Conservation (phyloP, 345 rosid genomes). For the Diplotaxis tenuifolia region DNA sequence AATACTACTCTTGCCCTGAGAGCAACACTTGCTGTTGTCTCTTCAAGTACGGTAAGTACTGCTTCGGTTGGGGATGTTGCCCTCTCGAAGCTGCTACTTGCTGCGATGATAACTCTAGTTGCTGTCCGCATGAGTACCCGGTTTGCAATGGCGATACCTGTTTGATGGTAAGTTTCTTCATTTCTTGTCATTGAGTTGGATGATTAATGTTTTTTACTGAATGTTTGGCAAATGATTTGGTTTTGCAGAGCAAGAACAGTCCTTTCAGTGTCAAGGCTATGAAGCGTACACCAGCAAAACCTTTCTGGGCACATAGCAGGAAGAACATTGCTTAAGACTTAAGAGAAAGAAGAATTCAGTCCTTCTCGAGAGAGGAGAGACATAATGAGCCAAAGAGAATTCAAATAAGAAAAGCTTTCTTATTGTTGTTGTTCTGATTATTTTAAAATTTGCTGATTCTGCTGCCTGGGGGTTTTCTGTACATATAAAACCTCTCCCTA, state of each 20-base stretch:
- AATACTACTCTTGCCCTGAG: conserved; percentile 61
- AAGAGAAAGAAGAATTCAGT: conserved; percentile 22
- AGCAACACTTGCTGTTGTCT: conserved; percentile 88
- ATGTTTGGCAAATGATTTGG: not conserved
- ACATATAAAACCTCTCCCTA: conserved; percentile 26
- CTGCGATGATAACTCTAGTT: conserved; percentile 76
- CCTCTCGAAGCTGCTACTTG: conserved; percentile 85
- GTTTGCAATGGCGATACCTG: conserved; percentile 76
- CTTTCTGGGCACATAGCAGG: conserved; percentile 59
- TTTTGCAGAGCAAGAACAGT: conserved; percentile 76
- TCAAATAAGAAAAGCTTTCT: not conserved
- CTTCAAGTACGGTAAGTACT: conserved; percentile 52
- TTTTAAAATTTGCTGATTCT: conserved; percentile 26
- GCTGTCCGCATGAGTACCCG: conserved; percentile 91
- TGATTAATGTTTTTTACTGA: not conserved
- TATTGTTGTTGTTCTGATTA: conserved; percentile 26
- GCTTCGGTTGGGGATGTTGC: conserved; percentile 97
- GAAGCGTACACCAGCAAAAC: conserved; percentile 71
- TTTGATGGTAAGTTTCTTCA: conserved; percentile 53
- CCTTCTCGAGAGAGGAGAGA: conserved; percentile 19
- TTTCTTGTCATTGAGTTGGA: not conserved
- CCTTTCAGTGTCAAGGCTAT: conserved; percentile 74
- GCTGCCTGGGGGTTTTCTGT: conserved; percentile 26
- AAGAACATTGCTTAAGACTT: conserved; percentile 50
- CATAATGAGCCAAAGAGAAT: not conserved